phyloP scores from a whole-genome alignment of 139 green algal genomes.

The Penium margaritaceum region DNA sequence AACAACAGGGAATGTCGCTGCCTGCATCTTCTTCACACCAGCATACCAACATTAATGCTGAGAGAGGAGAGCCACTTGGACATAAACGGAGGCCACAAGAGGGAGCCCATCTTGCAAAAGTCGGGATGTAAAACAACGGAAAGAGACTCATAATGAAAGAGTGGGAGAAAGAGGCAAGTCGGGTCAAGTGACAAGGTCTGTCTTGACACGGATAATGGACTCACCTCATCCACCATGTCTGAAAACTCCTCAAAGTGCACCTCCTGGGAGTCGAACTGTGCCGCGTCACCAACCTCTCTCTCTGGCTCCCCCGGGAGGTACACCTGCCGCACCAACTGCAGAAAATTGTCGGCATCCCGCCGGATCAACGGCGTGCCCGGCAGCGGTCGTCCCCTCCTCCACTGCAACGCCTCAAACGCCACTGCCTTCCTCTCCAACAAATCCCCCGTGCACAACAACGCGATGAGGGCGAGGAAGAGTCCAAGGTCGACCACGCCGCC shows the following conservation, averaged over 20 bases:
- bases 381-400: neutral
- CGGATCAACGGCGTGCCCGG: neutral
- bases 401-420: constrained; percentile 29
- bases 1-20: too few species aligned
- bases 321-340: constrained; percentile 16
- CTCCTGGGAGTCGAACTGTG: neutral
- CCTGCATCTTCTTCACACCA: too few species aligned
- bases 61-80: too few species aligned
- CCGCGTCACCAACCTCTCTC: neutral
- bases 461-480: constrained; percentile 49
- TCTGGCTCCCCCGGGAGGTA: constrained; percentile 18
- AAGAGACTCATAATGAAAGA: neutral
- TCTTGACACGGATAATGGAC: neutral
- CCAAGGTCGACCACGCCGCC: constrained; percentile 48
- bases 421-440: constrained; percentile 20
- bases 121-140: neutral
- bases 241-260: neutral
- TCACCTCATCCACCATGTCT: neutral
- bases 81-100: too few species aligned
- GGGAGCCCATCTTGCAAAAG: neutral
- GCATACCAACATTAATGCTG: too few species aligned
- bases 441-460: constrained; percentile 25
- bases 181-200: neutral
- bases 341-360: constrained; percentile 15
- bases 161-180: neutral